Conservation (phyloP, 2,329 filamentous ascomycete genomes). For the Trichoderma sp. region DNA sequence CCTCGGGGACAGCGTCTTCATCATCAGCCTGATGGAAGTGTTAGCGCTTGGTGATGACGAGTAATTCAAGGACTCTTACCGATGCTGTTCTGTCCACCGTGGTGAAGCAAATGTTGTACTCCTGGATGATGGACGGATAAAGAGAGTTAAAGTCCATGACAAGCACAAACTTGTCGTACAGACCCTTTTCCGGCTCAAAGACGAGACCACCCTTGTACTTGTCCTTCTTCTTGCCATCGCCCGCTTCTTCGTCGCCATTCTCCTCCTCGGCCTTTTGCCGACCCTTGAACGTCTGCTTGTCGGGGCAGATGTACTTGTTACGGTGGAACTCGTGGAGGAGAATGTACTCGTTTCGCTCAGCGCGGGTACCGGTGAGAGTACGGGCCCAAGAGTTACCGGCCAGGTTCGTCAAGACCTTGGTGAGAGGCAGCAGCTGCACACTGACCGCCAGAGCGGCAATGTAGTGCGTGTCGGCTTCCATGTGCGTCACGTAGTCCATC, state of each 20-base stretch:
- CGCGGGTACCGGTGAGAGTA: constrained; percentile 91
- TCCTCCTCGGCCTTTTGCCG: constrained; percentile 75
- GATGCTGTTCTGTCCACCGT: constrained; percentile 79
- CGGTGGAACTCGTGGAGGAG: constrained; percentile 92
- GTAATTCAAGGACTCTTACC: constrained; percentile 53
- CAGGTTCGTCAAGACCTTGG: constrained; percentile 93
- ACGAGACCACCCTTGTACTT: constrained; percentile 99
- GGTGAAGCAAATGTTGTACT: constrained; percentile 99
- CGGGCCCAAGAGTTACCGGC: constrained; percentile 98
- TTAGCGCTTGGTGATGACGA: constrained; percentile 36
- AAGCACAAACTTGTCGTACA: constrained; percentile 97
- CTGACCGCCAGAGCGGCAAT: constrained; percentile 87
- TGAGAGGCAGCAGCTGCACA: constrained; percentile 88
- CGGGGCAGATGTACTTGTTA: constrained; percentile 97
- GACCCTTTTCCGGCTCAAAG: constrained; percentile 94
- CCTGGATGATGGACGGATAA: constrained; percentile 98
- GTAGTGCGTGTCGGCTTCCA: constrained; percentile 94
- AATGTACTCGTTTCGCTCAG: constrained; percentile 99
- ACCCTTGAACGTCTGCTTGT: constrained; percentile 82
- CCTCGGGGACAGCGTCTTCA: constrained; percentile 85
- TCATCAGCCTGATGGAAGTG: constrained; percentile 55
- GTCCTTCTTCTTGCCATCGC: constrained; percentile 92
- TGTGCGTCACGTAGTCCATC: constrained; percentile 91
- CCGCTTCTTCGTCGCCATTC: constrained; percentile 64
- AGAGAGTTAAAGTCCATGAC: constrained; percentile 99